phyloP scores from a whole-genome alignment of 805 yeast genomes.

The Yamadazyma akitaensis region DNA sequence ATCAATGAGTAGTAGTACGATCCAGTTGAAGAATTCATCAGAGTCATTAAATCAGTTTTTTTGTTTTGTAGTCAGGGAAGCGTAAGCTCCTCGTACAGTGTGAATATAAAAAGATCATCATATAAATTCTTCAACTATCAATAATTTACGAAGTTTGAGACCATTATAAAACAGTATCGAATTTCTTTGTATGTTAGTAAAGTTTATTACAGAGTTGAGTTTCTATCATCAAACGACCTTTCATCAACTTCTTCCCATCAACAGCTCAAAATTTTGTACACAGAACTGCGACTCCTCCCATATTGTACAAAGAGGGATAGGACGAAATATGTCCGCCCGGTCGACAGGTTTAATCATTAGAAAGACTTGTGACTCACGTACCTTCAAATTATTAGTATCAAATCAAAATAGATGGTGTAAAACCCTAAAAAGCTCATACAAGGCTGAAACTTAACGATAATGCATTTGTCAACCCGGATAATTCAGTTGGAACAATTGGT shows the following conservation, averaged over 20 bases:
- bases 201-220: background rate
- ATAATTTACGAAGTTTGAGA: background rate
- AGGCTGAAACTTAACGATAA: slow-evolving; percentile 53
- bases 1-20: background rate
- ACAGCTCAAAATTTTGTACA: slow-evolving; percentile 44
- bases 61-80: slow-evolving; percentile 37
- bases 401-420: background rate
- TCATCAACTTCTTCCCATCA: slow-evolving; percentile 44
- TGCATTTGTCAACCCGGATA: slow-evolving; percentile 48
- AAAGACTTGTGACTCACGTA: slow-evolving; percentile 14
- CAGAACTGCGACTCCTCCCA: slow-evolving; percentile 44
- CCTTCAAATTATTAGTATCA: slow-evolving; percentile 19
- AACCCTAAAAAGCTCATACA: slow-evolving; percentile 39
- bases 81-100: slow-evolving; percentile 41
- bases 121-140: slow-evolving; percentile 9
- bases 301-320: slow-evolving; percentile 41
- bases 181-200: slow-evolving; percentile 3
- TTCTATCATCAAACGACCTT: slow-evolving; percentile 40
- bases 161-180: slow-evolving; percentile 4
- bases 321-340: slow-evolving; percentile 51
- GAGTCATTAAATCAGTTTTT: slow-evolving; percentile 48
- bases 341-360: slow-evolving; percentile 43
- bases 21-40: slow-evolving; percentile 19
- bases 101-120: slow-evolving; percentile 46
- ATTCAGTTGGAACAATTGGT: slow-evolving; percentile 55